These are phyloP conservation scores for Cyathus striatus DNA, from an alignment of 768 basidiomycete genomes.

Conservation along the genomic window DNA sequence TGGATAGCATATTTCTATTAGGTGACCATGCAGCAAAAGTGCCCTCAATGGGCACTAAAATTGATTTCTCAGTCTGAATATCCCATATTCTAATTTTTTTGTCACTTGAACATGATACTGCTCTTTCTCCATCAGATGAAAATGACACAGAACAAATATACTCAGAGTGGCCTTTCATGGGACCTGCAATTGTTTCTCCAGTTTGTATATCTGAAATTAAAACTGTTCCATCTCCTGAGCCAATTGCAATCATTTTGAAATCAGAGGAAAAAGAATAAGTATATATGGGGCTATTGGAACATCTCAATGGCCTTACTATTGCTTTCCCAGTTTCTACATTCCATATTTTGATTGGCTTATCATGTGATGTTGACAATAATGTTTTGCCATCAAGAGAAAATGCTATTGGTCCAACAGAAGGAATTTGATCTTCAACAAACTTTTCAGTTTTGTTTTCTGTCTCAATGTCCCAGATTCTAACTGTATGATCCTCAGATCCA, in stretches of 20 bases:
- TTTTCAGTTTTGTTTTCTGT: neutral
- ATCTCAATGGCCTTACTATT: neutral
- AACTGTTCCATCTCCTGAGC: slow-evolving; percentile 5
- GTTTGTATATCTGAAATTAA: slow-evolving; percentile 7
- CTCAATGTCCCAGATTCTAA: neutral
- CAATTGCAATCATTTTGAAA: slow-evolving; percentile 3
- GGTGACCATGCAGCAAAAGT: no score
- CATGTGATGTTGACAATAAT: neutral
- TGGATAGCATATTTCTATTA: no score
- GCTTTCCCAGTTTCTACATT: neutral
- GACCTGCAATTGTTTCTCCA: neutral
- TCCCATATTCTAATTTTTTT: neutral
- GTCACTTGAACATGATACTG: no score
- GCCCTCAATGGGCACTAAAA: neutral
- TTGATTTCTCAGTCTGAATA: neutral
- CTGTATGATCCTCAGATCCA: neutral
- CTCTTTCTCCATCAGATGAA: no score
- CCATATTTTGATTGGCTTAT: neutral
- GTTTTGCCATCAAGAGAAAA: neutral
- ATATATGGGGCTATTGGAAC: slow-evolving; percentile 3
- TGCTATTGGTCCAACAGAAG: neutral
- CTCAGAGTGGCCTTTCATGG: neutral
- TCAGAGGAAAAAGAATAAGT: slow-evolving; percentile 7
- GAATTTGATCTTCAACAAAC: neutral
- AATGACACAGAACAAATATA: no score